Percentiles rank a stretch among this genome's conserved stretches.
Conservation (phyloP, 352 stramenopile genomes). For the Phytophthora palmivora region DNA sequence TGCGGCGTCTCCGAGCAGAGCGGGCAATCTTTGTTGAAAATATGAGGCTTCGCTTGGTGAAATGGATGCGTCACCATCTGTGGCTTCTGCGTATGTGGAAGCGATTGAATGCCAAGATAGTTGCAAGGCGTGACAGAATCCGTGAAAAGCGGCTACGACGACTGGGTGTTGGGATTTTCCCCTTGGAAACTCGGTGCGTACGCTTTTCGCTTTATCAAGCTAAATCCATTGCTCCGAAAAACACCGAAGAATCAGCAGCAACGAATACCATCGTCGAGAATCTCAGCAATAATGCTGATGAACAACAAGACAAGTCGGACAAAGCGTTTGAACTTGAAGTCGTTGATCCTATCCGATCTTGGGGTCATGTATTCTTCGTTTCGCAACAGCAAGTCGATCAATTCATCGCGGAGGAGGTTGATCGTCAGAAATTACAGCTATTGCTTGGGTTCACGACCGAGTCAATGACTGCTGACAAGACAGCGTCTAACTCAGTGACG, state of each 20-base stretch:
- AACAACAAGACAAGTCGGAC: background rate
- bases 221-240: background rate
- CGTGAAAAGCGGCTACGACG: conserved; percentile 48
- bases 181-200: conserved; percentile 40
- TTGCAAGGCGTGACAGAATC: conserved; percentile 51
- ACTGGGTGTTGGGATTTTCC: conserved; percentile 34
- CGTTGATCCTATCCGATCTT: conserved; percentile 24
- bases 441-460: conserved; percentile 1
- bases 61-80: conserved; percentile 57
- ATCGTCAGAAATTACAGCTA: conserved; percentile 19
- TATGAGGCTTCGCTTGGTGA: conserved; percentile 53
- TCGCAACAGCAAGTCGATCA: conserved; percentile 20
- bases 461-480: background rate
- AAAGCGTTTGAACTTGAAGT: conserved; percentile 41
- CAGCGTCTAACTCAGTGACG: background rate
- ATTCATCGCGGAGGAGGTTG: conserved; percentile 23
- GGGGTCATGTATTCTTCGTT: conserved; percentile 14
- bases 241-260: background rate
- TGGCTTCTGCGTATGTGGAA: conserved; percentile 60
- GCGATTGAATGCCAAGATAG: conserved; percentile 46
- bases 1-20: conserved; percentile 49
- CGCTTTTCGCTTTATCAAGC: conserved; percentile 53
- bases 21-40: conserved; percentile 39
- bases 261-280: background rate
- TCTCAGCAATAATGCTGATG: background rate